phyloP scores from a whole-genome alignment of 495 filamentous ascomycete species.

The Terfezia boudieri region DNA sequence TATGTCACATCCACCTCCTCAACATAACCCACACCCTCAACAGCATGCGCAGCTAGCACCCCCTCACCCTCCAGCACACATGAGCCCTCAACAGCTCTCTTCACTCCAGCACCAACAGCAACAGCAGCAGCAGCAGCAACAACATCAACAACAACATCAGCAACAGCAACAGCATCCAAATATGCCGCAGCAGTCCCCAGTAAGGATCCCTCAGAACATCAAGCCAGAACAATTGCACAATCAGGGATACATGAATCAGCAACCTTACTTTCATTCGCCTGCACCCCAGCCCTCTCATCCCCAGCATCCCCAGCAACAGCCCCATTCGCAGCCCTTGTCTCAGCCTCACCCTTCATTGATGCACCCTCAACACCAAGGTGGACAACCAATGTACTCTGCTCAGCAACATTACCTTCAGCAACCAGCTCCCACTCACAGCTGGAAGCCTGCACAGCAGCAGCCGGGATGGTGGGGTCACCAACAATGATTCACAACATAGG shows the following conservation, averaged over 20 bases:
- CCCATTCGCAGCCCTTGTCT: slow-evolving; percentile 20
- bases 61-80: slow-evolving; percentile 14
- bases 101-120: slow-evolving; percentile 21
- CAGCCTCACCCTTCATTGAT: slow-evolving; percentile 35
- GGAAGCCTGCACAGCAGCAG: slow-evolving; percentile 19
- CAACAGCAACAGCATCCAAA: slow-evolving; percentile 27
- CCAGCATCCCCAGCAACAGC: slow-evolving; percentile 30
- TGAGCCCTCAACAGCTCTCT: slow-evolving; percentile 22
- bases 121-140: slow-evolving; percentile 27
- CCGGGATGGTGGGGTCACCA: slow-evolving; percentile 12
- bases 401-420: slow-evolving; percentile 39
- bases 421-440: slow-evolving; percentile 25
- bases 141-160: slow-evolving; percentile 37
- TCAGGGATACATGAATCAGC: slow-evolving; percentile 18
- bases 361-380: slow-evolving; percentile 25
- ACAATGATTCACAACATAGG: background rate
- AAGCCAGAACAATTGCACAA: slow-evolving; percentile 19
- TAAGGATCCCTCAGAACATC: slow-evolving; percentile 15
- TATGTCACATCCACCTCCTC: slow-evolving; percentile 26
- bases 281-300: slow-evolving; percentile 26
- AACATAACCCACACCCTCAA: slow-evolving; percentile 31
- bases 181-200: slow-evolving; percentile 21
- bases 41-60: slow-evolving; percentile 26
- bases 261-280: slow-evolving; percentile 19
- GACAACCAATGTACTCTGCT: slow-evolving; percentile 30